phyloP scores from a whole-genome alignment of 2,329 filamentous ascomycete genomes.

The Hymenoscyphus linearis region DNA sequence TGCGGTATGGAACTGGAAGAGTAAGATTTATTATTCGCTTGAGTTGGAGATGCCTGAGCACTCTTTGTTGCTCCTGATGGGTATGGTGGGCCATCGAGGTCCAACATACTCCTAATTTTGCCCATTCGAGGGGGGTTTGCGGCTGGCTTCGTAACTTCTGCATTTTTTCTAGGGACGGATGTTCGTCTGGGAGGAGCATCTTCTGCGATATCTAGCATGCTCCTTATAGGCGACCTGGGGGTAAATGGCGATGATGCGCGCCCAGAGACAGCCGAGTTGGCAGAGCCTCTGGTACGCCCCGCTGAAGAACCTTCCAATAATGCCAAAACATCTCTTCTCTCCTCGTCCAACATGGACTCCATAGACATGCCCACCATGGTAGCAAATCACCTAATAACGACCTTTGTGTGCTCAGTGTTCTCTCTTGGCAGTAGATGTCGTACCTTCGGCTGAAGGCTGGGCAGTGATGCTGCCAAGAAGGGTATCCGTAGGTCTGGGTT shows the following conservation, averaged over 20 bases:
- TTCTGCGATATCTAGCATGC: conserved; percentile 41
- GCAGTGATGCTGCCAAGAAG: conserved; percentile 15
- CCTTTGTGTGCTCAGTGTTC: conserved; percentile 10
- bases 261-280: conserved; percentile 31
- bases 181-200: conserved; percentile 22
- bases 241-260: conserved; percentile 50
- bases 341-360: conserved; percentile 71
- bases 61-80: conserved; percentile 37
- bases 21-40: conserved; percentile 34
- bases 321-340: conserved; percentile 67
- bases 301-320: conserved; percentile 47
- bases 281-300: conserved; percentile 23
- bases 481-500: conserved; percentile 2
- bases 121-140: conserved; percentile 28
- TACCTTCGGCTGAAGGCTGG: conserved; percentile 6
- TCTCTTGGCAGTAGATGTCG: conserved; percentile 11
- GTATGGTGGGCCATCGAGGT: conserved; percentile 36
- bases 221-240: conserved; percentile 62
- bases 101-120: conserved; percentile 61
- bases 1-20: conserved; percentile 25
- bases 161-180: conserved; percentile 28
- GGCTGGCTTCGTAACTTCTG: conserved; percentile 32
- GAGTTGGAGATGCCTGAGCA: conserved; percentile 43
- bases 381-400: conserved; percentile 6
- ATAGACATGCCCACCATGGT: conserved; percentile 46